Base-by-base conservation (phyloP, 164 flowering plant genomes). In the Protea cynaroides region DNA sequence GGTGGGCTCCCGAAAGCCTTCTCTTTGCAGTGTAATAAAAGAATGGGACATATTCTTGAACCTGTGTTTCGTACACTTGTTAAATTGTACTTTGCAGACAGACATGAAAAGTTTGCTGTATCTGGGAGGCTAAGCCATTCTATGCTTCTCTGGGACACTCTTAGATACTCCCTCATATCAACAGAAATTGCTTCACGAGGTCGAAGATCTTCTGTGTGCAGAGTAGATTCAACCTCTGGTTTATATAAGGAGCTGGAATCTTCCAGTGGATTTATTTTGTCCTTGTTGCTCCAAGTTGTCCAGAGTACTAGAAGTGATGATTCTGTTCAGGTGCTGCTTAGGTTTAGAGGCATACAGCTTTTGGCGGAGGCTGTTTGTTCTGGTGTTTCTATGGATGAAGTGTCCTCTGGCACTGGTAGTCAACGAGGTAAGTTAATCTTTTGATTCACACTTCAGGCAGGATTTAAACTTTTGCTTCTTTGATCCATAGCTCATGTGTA, bases 121-220 rank as follows among this genome's bases (percentile, higher is more conserved):
- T 74, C 85, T 65, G 75, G 78, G 0, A 76, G 86, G 70, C 73
- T 81, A 17, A 80, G 83, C 72, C 84, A 72, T 50, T 77, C 87
- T 51, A 56, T 87, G 69, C 68, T 91, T 65, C 71, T 94, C 73
- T 94, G 97, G 97, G 97, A 92, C 70, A 84, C 86, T 22, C 83
- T 94, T 15, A 92, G 81, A 74, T 89, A 89, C 70, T 82, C 97
- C 46, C 82, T 94, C 24, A 73, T 88, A 58, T 86, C 99, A 55
- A 79, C 86, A 63, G 99, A 94, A 79, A 82, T 89, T 67, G 87
- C 93, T 62, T 83, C 89, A 59, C 96, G 96, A 22, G 69, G 80
- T 75, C 74, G 76, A 50, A 79, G 71, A 75, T 69, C 76, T 56
- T 65, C 65, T 47, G 43, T 72, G 69, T 64, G 25, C 44, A 15